phyloP scores from a whole-genome alignment of 768 basidiomycete species.

The Panaeolus papilionaceus region DNA sequence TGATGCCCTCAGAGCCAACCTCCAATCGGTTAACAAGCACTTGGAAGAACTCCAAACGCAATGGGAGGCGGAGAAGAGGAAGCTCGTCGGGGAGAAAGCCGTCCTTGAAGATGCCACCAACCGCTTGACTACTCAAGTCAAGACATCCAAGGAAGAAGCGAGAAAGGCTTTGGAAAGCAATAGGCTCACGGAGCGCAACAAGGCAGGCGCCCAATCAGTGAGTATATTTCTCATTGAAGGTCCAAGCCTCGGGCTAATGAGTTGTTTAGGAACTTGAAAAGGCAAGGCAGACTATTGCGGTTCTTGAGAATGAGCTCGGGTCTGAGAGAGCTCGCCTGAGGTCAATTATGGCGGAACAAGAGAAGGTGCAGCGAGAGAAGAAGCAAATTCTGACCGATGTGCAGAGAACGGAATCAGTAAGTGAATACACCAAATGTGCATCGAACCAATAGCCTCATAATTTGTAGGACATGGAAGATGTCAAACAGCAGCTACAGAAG shows the following conservation, averaged over 20 bases:
- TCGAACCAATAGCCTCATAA: not conserved
- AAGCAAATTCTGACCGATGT: constrained; percentile 67
- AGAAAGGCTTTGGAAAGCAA: constrained; percentile 60
- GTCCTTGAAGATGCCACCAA: constrained; percentile 75
- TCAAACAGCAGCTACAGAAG: constrained; percentile 69
- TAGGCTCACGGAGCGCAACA: constrained; percentile 53
- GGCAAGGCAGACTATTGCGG: constrained; percentile 67
- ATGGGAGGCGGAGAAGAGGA: constrained; percentile 73
- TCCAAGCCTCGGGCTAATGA: not conserved
- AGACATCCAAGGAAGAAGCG: constrained; percentile 61
- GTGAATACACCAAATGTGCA: constrained; percentile 24
- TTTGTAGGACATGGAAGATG: constrained; percentile 78
- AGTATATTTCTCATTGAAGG: constrained; percentile 25
- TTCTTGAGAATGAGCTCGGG: constrained; percentile 75
- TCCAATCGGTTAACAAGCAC: constrained; percentile 67
- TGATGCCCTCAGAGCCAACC: constrained; percentile 64
- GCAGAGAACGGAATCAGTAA: constrained; percentile 73
- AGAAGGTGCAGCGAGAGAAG: constrained; percentile 66
- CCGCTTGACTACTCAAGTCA: constrained; percentile 67
- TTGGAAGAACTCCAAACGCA: constrained; percentile 67
- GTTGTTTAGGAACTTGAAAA: constrained; percentile 68
- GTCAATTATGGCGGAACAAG: constrained; percentile 67
- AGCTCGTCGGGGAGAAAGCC: constrained; percentile 72
- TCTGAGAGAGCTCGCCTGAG: constrained; percentile 72
- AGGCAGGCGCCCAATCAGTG: constrained; percentile 61